Base-by-base conservation (phyloP, 2,329 filamentous ascomycete genomes). In the Aspergillus sojae region DNA sequence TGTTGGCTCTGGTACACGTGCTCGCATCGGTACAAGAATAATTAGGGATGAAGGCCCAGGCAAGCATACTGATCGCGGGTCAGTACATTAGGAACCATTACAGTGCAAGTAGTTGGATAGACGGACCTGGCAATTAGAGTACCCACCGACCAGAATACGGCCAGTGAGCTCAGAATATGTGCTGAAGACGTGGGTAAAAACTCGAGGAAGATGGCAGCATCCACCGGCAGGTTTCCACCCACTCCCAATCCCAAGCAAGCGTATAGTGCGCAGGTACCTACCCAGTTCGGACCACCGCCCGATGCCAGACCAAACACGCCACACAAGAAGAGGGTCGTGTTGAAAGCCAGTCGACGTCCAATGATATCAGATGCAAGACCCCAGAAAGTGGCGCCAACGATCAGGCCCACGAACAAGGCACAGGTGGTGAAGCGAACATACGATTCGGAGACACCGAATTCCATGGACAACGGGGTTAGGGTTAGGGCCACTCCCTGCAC, bases 111-210 rank as follows among this genome's bases (percentile, higher is more conserved):
- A 12, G 11, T 2, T 28, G 19, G 28, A 34, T 10, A 5, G 43
- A 36, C 58, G 9, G 11, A 60, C 58, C 62, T 65, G 41, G 63
- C 53, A 60, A 89, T 83, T 5, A 94, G 83, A 73, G 94, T 91
- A 2, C 92, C 93, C 21, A 95, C 79, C 0, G 91, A 90, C 91
- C 92, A 95, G 88, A 91, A 94, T 5, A 92, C 85, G 3, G 90
- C 92, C 9, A 95, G 82, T 30, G 93, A 81, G 0, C 91, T 94
- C 23, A 94, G 82, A 12, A 94, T 82, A 43, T 87, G 86, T 65
- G 87, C 88, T 21, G 86, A 89, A 0, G 87, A 85, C 62, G 88
- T 87, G 0, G 92, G 92, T 0, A 95, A 79, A 68, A 94, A 94
- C 72, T 96, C 92, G 43, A 95, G 83, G 74, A 95, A 94, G 6